These are phyloP conservation scores for Aechmea fasciata DNA, from an alignment of 176 grass and related monocot genomes.

Conservation along the genomic window DNA sequence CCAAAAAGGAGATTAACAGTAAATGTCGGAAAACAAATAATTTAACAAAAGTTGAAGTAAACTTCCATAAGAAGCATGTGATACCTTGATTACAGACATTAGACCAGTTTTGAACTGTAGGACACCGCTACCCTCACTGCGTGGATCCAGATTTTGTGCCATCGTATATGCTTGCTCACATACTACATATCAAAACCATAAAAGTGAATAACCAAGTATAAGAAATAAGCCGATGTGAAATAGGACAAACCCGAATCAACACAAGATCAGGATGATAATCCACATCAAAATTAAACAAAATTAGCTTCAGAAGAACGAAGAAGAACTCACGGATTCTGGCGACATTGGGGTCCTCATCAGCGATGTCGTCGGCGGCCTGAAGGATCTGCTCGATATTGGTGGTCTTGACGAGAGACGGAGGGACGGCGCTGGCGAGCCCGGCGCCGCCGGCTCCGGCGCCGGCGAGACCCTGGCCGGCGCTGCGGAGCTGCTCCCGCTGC, in stretches of 20 bases:
- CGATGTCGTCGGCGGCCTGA: slow-evolving; percentile 78
- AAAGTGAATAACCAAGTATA: background rate
- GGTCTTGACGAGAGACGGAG: slow-evolving; percentile 45
- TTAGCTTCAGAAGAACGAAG: background rate
- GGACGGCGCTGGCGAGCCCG: slow-evolving; percentile 42
- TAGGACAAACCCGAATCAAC: too few relatives aligned
- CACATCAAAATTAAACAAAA: background rate
- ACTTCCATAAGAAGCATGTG: background rate
- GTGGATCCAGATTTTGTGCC: slow-evolving; percentile 75
- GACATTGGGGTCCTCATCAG: slow-evolving; percentile 71
- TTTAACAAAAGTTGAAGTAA: background rate
- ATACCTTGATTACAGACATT: slow-evolving; percentile 78
- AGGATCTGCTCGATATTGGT: slow-evolving; percentile 86
- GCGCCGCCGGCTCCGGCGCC: background rate
- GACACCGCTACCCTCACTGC: slow-evolving; percentile 66
- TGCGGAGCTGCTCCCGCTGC: slow-evolving; percentile 40
- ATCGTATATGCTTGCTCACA: slow-evolving; percentile 78
- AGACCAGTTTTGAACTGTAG: slow-evolving; percentile 87
- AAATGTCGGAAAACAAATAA: background rate
- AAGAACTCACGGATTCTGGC: slow-evolving; percentile 54
- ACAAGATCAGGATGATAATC: too few relatives aligned
- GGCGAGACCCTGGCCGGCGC: slow-evolving; percentile 20
- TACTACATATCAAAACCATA: slow-evolving; percentile 26
- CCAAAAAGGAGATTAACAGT: background rate
- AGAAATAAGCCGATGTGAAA: background rate